Conservation (phyloP, 495 filamentous ascomycete genomes). For the Penicillium dipodomyicola region DNA sequence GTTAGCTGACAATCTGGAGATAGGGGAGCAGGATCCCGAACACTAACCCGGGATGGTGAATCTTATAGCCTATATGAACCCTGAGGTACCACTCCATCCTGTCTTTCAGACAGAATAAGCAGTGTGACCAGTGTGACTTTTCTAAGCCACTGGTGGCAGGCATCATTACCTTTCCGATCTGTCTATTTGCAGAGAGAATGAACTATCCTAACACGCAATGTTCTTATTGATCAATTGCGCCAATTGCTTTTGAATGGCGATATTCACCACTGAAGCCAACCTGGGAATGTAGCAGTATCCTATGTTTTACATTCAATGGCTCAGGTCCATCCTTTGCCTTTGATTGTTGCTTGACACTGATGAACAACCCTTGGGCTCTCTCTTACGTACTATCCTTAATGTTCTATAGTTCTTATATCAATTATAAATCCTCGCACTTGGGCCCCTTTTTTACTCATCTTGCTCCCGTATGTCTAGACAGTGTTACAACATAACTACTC, state of each 20-base stretch:
- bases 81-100: no score
- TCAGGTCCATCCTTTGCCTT: no score
- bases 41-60: no score
- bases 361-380: no score
- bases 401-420: no score
- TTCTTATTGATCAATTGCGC: not conserved
- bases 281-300: not conserved
- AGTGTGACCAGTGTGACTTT: no score
- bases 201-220: not conserved
- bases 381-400: not conserved
- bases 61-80: no score
- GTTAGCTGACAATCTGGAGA: not conserved
- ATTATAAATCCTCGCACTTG: not conserved
- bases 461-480: not conserved
- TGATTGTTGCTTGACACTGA: no score
- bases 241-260: not conserved
- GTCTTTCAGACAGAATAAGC: no score
- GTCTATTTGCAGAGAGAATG: not conserved
- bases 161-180: no score
- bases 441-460: not conserved
- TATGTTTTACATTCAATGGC: no score
- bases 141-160: no score
- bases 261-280: not conserved
- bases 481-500: not conserved
- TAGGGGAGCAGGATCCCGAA: not conserved